Evolutionary conservation across 495 filamentous ascomycete species (phyloP).

Genomic region (Aspergillus hancockii): DNA sequence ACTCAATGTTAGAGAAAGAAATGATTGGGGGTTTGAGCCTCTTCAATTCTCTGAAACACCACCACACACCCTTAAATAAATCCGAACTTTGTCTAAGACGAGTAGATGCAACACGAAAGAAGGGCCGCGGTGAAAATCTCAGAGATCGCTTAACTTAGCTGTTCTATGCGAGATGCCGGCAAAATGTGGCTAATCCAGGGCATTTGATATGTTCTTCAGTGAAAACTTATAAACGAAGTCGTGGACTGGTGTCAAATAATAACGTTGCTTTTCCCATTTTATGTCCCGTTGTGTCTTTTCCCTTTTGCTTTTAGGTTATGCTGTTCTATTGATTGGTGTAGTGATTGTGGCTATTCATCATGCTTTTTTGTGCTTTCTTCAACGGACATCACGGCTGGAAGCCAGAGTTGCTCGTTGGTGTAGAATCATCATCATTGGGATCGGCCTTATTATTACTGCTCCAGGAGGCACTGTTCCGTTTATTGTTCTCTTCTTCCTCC

Average conservation of each 20-base stretch:
- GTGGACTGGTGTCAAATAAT: conserved; percentile 19
- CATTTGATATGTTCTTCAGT: conserved; percentile 18
- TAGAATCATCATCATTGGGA: conserved; percentile 22
- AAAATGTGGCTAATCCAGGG: conserved; percentile 7
- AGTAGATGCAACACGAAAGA: conserved; percentile 19
- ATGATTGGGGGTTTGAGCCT: neutral
- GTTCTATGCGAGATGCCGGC: conserved; percentile 28
- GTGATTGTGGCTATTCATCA: neutral
- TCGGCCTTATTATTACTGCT: conserved; percentile 21
- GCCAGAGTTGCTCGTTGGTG: conserved; percentile 18
- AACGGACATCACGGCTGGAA: conserved; percentile 20
- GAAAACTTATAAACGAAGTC: conserved; percentile 10
- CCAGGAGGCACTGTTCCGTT: conserved; percentile 43
- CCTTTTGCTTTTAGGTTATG: conserved; percentile 12
- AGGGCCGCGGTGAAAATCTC: conserved; percentile 12
- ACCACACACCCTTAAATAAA: conserved; percentile 6
- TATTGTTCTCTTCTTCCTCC: conserved; percentile 66
- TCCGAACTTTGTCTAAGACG: conserved; percentile 20
- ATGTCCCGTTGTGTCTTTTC: conserved; percentile 16
- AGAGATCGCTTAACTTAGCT: conserved; percentile 22
- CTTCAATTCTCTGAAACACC: neutral
- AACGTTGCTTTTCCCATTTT: conserved; percentile 15
- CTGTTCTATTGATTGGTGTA: neutral
- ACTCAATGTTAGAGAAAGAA: neutral
- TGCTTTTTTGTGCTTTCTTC: neutral